Conservation (phyloP, 2,329 filamentous ascomycete genomes). For the Aspergillus fumigatus region DNA sequence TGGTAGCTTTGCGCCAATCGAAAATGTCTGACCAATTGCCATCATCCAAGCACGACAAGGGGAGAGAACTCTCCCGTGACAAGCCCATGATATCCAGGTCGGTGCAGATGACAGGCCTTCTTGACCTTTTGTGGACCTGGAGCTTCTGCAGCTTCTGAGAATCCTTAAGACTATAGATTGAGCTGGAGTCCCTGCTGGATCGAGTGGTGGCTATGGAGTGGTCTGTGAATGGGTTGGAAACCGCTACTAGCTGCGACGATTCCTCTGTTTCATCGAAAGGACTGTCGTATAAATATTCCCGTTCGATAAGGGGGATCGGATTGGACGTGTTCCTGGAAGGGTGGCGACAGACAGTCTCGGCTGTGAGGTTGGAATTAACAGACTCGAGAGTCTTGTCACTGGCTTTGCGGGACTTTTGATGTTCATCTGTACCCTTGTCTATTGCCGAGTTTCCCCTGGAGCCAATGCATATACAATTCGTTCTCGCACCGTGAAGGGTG, state of each 20-base stretch:
- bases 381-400: constrained; percentile 31
- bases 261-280: constrained; percentile 14
- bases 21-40: constrained; percentile 18
- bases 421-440: constrained; percentile 1
- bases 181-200: constrained; percentile 11
- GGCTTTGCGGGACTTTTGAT: constrained; percentile 22
- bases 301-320: constrained; percentile 18
- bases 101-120: constrained; percentile 7
- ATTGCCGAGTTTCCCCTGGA: not conserved
- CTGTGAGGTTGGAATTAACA: constrained; percentile 29
- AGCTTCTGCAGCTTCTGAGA: not conserved
- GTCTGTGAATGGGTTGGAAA: constrained; percentile 11
- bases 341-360: constrained; percentile 28
- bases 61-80: constrained; percentile 17
- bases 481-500: not conserved
- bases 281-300: constrained; percentile 8
- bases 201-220: not conserved
- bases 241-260: constrained; percentile 5
- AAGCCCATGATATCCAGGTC: constrained; percentile 7
- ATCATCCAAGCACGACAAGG: constrained; percentile 17
- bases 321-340: constrained; percentile 25
- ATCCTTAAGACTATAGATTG: constrained; percentile 7
- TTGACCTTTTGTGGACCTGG: constrained; percentile 2
- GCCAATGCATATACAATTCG: not conserved
- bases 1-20: constrained; percentile 21